A percentile compares a stretch with the other conserved stretches of the same genome.
phyloP scores from a whole-genome alignment of 2,329 filamentous ascomycete species.

The Aspergillus neoniger region DNA sequence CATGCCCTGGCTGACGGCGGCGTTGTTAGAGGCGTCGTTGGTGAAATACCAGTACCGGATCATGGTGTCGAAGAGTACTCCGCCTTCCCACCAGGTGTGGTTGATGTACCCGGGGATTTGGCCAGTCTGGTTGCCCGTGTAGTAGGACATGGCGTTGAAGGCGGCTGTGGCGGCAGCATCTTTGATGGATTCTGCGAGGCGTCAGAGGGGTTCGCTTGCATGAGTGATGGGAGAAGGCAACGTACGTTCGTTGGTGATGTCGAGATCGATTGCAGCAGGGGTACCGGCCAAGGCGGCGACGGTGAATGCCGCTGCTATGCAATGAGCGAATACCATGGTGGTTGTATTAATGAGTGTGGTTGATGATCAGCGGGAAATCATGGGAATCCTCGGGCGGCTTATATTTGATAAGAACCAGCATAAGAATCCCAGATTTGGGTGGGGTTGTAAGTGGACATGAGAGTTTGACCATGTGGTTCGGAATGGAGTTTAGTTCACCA shows the following conservation, averaged over 20 bases:
- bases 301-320: not conserved
- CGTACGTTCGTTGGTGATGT: constrained; percentile 1
- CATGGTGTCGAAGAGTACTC: constrained; percentile 65
- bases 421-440: not conserved
- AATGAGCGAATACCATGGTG: no score
- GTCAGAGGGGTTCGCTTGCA: not conserved
- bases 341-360: not conserved
- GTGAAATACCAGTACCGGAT: constrained; percentile 84
- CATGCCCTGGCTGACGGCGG: constrained; percentile 66
- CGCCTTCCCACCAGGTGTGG: constrained; percentile 65
- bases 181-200: constrained; percentile 41
- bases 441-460: not conserved
- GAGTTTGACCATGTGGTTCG: not conserved
- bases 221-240: not conserved
- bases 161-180: constrained; percentile 43
- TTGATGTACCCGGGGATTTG: constrained; percentile 50
- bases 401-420: not conserved
- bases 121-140: constrained; percentile 49
- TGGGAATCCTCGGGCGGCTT: not conserved
- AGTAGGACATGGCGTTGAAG: constrained; percentile 50
- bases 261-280: not conserved
- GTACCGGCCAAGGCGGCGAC: not conserved
- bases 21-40: constrained; percentile 68
- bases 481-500: not conserved
- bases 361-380: not conserved